A percentile compares a stretch with the other conserved stretches of the same genome.
These are phyloP conservation scores for Annona squamosa DNA, from an alignment of 164 flowering plant genomes.

Conservation along the genomic window DNA sequence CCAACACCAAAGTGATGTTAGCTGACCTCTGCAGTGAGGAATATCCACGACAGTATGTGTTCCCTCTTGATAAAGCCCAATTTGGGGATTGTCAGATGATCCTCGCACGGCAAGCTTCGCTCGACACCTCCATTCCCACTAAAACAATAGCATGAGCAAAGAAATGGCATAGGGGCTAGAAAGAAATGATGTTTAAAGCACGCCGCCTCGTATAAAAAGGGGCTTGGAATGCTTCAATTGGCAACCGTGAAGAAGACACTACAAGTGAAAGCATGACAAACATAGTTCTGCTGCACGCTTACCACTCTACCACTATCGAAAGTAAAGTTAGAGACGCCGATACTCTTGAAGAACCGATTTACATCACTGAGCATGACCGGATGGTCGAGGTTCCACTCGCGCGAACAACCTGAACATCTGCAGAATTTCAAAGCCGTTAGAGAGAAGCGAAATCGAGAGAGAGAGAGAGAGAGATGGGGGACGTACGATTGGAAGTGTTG, in stretches of 20 bases:
- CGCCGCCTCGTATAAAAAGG: too few species aligned
- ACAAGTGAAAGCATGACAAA: background rate
- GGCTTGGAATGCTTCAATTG: too few species aligned
- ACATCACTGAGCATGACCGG: slow-evolving; percentile 62
- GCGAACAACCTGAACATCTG: slow-evolving; percentile 91
- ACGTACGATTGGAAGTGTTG: slow-evolving; percentile 77
- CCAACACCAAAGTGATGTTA: background rate
- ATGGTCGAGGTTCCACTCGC: slow-evolving; percentile 65
- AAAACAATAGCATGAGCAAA: slow-evolving; percentile 3
- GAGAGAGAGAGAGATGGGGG: slow-evolving; percentile 1
- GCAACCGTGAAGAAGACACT: too few species aligned
- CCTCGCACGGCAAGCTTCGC: slow-evolving; percentile 95
- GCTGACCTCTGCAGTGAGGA: slow-evolving; percentile 75
- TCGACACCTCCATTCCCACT: slow-evolving; percentile 97
- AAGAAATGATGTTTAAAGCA: too few species aligned
- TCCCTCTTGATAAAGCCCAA: slow-evolving; percentile 87
- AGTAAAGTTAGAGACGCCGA: slow-evolving; percentile 53
- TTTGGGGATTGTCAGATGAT: slow-evolving; percentile 48
- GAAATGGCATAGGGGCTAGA: background rate
- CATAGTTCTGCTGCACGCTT: background rate
- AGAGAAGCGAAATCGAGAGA: background rate
- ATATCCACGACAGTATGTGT: slow-evolving; percentile 82
- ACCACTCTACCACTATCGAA: slow-evolving; percentile 70
- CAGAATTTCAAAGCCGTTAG: background rate
- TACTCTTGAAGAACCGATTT: slow-evolving; percentile 43